Base-by-base conservation (phyloP, 2,329 filamentous ascomycete genomes). In the Fusarium nygamai region DNA sequence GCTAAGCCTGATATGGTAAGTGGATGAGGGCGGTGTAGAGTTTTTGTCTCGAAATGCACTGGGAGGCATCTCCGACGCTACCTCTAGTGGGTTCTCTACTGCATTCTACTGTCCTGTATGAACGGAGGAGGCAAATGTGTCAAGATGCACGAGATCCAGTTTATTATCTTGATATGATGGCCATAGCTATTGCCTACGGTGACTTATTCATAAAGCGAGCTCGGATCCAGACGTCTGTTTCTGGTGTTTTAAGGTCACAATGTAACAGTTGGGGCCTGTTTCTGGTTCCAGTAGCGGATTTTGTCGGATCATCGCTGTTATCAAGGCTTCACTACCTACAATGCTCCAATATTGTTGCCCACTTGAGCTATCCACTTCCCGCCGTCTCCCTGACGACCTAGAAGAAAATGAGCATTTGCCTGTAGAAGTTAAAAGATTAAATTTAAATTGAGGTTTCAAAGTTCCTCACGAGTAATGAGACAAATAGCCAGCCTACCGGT, bases 11-110 rank as follows among this genome's bases (percentile, higher is more conserved):
- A 64, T 67, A 19, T 5, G 47, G 76, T 57, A 61, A 65, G 64
- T 68, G 61, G 67, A 61, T 67, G 64, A 80, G 67, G 75, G 78
- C 78, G 78, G 78, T 80, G 78, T 53, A 80, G 69, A 41, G 53
- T 43, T 44, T 57, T 53, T 73, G 58, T 70, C 61, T 73, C 39
- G 50, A 66, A 71, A 71, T 44, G 44, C 39, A 53, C 56, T 73
- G 70, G 44, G 56, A 72, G 72, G 57, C 64, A 75, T 58, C 54
- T 75, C 68, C 72, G 72, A 69, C 58, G 60, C 67, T 62, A 64
- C 72, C 39, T 62, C 64, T 50, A 59, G 39, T 20, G 43, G 41
- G 17, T 34, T 46, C 39, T 29, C 39, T 58, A 33, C 16, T 31
- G 27, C 29, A 29, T 64, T 73, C 65, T 69, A n/a, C 43, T 48